These are phyloP conservation scores for Saraca asoca DNA, from an alignment of 331 rosid species.

Conservation along the genomic window DNA sequence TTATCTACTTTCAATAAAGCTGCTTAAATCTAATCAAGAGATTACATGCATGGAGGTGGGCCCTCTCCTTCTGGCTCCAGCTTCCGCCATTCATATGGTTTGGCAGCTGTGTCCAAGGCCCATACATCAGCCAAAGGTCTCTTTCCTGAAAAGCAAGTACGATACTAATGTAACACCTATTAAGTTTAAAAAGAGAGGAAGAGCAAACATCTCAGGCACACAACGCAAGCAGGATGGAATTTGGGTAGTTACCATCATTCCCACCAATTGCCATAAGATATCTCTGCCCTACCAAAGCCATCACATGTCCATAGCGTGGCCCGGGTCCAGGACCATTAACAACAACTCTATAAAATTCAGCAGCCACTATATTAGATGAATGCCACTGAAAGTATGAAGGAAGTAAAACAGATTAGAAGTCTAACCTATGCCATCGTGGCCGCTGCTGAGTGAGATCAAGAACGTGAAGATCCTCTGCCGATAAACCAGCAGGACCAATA, in stretches of 20 bases:
- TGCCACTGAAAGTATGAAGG: slow-evolving; percentile 7
- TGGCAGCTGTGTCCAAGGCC: slow-evolving; percentile 99
- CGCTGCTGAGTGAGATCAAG: slow-evolving; percentile 98
- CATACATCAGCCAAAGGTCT: slow-evolving; percentile 99
- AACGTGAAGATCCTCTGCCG: slow-evolving; percentile 98
- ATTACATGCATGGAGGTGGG: slow-evolving; percentile 99
- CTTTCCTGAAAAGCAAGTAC: slow-evolving; percentile 65
- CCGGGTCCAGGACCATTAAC: slow-evolving; percentile 99
- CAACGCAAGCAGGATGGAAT: slow-evolving; percentile 12
- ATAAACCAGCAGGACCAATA: slow-evolving; percentile 98
- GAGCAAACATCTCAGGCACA: slow-evolving; percentile 13
- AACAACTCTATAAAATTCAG: slow-evolving; percentile 78
- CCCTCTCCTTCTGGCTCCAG: slow-evolving; percentile 99
- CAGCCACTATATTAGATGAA: slow-evolving; percentile 36
- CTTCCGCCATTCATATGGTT: slow-evolving; percentile 99
- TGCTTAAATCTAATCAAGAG: slow-evolving; percentile 29
- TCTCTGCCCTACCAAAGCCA: slow-evolving; percentile 99
- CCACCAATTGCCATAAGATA: slow-evolving; percentile 99
- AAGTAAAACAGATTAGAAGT: slow-evolving; percentile 27
- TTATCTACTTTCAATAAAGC: slow-evolving; percentile 3
- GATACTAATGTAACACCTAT: neutral
- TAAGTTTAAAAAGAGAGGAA: neutral
- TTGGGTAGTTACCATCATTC: slow-evolving; percentile 78
- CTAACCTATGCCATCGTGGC: slow-evolving; percentile 98
- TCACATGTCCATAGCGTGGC: slow-evolving; percentile 98